A percentile compares a stretch with the other conserved stretches of the same genome.
Conservation (phyloP, 192 early-diverging fungal genomes). For the Rhizophagus clarus region DNA sequence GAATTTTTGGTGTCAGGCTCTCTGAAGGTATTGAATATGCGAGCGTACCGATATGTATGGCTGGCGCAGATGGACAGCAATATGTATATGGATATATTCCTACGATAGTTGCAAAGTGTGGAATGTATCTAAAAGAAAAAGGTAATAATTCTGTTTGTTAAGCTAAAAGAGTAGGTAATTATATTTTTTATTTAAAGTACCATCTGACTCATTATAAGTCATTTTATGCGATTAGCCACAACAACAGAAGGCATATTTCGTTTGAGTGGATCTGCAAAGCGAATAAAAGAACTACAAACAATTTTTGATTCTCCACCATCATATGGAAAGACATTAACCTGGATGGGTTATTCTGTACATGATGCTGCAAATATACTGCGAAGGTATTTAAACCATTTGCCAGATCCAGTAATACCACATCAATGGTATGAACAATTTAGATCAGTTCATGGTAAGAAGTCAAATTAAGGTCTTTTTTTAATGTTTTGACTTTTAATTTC, state of each 20-base stretch:
- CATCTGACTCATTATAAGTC: neutral
- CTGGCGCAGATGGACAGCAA: constrained; percentile 22
- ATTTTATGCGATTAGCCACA: constrained; percentile 38
- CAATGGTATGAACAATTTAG: constrained; percentile 68
- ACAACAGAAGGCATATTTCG: constrained; percentile 76
- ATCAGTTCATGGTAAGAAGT: constrained; percentile 58
- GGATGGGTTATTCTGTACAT: constrained; percentile 73
- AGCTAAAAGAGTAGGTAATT: no score
- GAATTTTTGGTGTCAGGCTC: constrained; percentile 42
- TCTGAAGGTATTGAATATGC: constrained; percentile 46
- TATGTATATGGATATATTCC: constrained; percentile 45
- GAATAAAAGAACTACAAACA: constrained; percentile 67
- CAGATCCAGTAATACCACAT: constrained; percentile 72
- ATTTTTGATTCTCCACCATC: constrained; percentile 64
- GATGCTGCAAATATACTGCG: constrained; percentile 78
- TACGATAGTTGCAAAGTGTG: constrained; percentile 48
- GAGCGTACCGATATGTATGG: constrained; percentile 41
- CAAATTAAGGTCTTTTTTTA: constrained; percentile 26
- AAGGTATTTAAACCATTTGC: constrained; percentile 70
- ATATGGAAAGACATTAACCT: constrained; percentile 66
- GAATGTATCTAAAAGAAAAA: constrained; percentile 44
- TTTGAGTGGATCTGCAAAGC: constrained; percentile 71
- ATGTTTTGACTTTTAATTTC: neutral
- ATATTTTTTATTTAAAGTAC: neutral
- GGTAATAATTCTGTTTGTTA: constrained; percentile 30